phyloP scores from a whole-genome alignment of 371 early-diverging fungal species.

The Rhizopus arrhizus region DNA sequence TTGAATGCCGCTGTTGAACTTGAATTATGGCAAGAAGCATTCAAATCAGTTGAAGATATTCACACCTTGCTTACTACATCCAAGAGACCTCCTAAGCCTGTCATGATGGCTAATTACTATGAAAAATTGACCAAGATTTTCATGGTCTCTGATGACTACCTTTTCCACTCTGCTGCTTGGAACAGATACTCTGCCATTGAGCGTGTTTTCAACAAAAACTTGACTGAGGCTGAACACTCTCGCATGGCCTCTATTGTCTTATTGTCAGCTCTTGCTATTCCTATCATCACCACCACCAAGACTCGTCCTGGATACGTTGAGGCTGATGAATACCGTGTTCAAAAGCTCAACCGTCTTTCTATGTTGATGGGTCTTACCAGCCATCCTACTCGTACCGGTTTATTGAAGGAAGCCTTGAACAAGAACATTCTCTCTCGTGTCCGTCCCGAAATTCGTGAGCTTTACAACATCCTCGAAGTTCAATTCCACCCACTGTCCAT shows the following conservation, averaged over 20 bases:
- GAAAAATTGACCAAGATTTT: constrained; percentile 95
- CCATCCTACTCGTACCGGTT: constrained; percentile 87
- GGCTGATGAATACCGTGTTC: constrained; percentile 83
- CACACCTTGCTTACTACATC: constrained; percentile 89
- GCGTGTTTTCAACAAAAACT: constrained; percentile 68
- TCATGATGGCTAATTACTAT: constrained; percentile 97
- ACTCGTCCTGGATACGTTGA: constrained; percentile 67
- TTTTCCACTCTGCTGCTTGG: constrained; percentile 97
- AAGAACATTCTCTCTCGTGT: constrained; percentile 86
- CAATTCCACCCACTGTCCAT: constrained; percentile 98
- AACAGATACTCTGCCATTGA: constrained; percentile 89
- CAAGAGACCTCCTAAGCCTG: constrained; percentile 89
- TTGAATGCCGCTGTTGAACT: constrained; percentile 93
- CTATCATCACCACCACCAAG: constrained; percentile 83
- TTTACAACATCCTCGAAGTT: constrained; percentile 93
- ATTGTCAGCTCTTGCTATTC: constrained; percentile 89
- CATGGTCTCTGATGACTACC: constrained; percentile 92
- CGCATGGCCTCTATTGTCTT: constrained; percentile 91
- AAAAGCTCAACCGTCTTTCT: constrained; percentile 83
- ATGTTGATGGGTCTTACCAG: constrained; percentile 82
- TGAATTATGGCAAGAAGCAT: constrained; percentile 98
- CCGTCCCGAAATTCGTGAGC: constrained; percentile 85
- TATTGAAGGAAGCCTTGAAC: constrained; percentile 88
- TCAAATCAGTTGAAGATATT: constrained; percentile 96
- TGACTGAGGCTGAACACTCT: constrained; percentile 72